Evolutionary conservation across 768 basidiomycete species (phyloP), one percentile per base, ranked within the genome.

Genomic region (Austroboletus eburneus): DNA sequence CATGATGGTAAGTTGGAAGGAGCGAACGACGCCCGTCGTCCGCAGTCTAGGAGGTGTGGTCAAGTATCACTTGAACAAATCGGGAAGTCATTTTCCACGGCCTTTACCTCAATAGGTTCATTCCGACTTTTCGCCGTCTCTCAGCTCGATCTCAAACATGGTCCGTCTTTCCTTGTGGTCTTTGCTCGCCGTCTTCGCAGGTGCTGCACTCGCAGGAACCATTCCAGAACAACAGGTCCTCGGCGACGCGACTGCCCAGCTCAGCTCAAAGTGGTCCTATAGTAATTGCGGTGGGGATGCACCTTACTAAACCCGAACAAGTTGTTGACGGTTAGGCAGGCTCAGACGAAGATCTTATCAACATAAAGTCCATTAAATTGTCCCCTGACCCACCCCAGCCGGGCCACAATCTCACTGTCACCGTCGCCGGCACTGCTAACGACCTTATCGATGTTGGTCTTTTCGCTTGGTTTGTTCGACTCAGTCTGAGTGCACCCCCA

Each of bases 331-430:
- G 32, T 25, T 14, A 25, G 27, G 34, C 64, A 87, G 83, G 85
- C 3, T 46, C 50, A 13, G 30, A 32, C 4, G 14, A 32, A 0
- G 75, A 85, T 49, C 52, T 69, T 4, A 63, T 91, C 48, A 76
- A 85, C 54, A 70, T 97, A 43, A 58, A 87, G 17, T 83, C 79
- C n/a, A 83, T 97, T 46, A 46, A 61, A 3, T 72, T 97, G 32
- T 76, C 69, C 14, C 96, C 96, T 0, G 91, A 97, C 59, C 94
- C 95, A 25, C 96, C 96, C 2, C 63, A 80, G 57, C 90, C 93
- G 4, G 96, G 96, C 4, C 56, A 89, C 60, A 77, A 91, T 55
- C 69, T 99, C 57, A 94, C 91, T n/a, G 85, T 99, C 51, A 84
- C 69, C 4, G 94, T 87, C 16, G 71, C 71, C 6, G 95, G 83